phyloP scores from a whole-genome alignment of 495 filamentous ascomycete species.

The Astrothelium subdiscretum region DNA sequence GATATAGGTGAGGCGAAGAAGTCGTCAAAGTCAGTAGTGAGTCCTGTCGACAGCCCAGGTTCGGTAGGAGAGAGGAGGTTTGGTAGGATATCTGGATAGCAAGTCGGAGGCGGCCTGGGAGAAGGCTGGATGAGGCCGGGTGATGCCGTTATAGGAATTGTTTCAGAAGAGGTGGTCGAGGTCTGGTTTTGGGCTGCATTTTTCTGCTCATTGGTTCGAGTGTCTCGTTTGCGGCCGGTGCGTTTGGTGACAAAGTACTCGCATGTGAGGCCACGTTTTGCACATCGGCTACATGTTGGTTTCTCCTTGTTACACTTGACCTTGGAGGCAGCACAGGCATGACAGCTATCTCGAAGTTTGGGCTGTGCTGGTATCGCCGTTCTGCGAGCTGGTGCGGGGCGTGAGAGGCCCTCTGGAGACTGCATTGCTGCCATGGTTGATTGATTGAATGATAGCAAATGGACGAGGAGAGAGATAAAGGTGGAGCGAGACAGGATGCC shows the following conservation, averaged over 20 bases:
- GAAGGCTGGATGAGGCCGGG: too few relatives aligned
- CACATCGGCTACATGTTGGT: slow-evolving; percentile 23
- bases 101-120: too few relatives aligned
- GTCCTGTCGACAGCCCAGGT: slow-evolving; percentile 5
- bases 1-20: slow-evolving; percentile 13
- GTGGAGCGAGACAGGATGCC: too few relatives aligned
- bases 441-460: too few relatives aligned
- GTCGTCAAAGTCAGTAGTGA: slow-evolving; percentile 11
- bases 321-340: slow-evolving; percentile 23
- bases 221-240: slow-evolving; percentile 18
- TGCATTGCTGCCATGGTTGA: too few relatives aligned
- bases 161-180: too few relatives aligned
- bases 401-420: too few relatives aligned
- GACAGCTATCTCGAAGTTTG: slow-evolving; percentile 24
- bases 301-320: slow-evolving; percentile 24
- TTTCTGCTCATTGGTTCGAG: slow-evolving; percentile 7
- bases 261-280: slow-evolving; percentile 17
- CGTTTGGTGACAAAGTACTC: slow-evolving; percentile 13
- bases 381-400: too few relatives aligned
- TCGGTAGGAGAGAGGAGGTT: slow-evolving; percentile 8
- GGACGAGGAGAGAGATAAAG: too few relatives aligned
- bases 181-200: neutral
- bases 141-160: too few relatives aligned
- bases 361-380: neutral
- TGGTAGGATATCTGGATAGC: slow-evolving; percentile 7